Base-by-base conservation (phyloP, 1,139 yeast genomes). In the Kluyveromyces sp. region DNA sequence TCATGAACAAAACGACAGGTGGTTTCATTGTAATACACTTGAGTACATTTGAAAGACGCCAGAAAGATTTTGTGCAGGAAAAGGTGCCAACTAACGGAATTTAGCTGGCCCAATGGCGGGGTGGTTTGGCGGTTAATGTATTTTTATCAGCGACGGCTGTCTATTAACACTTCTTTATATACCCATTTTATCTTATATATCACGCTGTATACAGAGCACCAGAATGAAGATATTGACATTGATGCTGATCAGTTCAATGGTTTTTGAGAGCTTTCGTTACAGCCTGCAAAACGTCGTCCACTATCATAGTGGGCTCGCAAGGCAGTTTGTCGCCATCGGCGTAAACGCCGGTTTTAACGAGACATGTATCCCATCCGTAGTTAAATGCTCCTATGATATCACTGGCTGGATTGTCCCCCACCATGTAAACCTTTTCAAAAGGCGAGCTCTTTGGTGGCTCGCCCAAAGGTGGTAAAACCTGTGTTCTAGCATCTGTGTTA, bases 371-470 rank as follows among this genome's bases (percentile, higher is more conserved):
- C 97, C 97, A 92, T 2, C 96, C 95, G 59, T 80, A 79, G 46
- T 70, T 70, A 56, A 83, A 82, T 2, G 96, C 98, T 0, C 98
- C 98, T 49, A 74, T 73, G 40, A 92, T 92, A 60, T 92, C 98
- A 42, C 89, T 79, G 22, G 82, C 92, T 2, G 96, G 97, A 62
- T 92, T 92, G 64, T 92, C 98, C 20, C 98, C 98, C 26, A 92
- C 85, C 98, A 92, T 92, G 66, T 73, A 89, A 2, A 92, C 83
- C 31, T 73, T 66, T 22, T 68, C 63, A 50, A 78, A 78, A 12
- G 63, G 63, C 2, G 60, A 49, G 3, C 29, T 19, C 16, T 41
- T 42, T 8, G 58, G 56, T 16, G 55, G 48, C 25, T 45, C 47
- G 12, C 64, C 62, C 22, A 60, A 43, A 3, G 37, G 36, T 1